Conservation (phyloP, 2,329 filamentous ascomycete species). For the Hypomyces rosellus region DNA sequence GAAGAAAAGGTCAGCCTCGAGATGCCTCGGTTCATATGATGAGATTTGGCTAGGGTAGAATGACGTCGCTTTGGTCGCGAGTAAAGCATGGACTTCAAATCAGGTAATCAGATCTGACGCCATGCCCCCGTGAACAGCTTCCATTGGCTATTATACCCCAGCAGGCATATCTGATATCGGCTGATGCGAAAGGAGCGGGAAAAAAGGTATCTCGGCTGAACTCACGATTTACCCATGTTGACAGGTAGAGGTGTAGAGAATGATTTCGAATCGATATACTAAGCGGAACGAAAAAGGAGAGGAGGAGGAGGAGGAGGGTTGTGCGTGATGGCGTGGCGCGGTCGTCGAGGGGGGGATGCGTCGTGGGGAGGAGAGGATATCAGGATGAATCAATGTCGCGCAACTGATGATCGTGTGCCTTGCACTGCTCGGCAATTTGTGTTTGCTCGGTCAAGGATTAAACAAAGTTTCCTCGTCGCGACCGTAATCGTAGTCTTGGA, state of each 20-base stretch:
- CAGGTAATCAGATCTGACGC: neutral
- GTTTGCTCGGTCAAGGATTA: neutral
- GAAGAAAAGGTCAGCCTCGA: neutral
- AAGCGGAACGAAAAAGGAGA: neutral
- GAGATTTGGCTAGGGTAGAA: neutral
- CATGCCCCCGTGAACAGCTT: neutral
- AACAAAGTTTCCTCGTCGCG: too few species aligned
- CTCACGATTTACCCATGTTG: slow-evolving; percentile 13
- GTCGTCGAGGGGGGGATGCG: neutral
- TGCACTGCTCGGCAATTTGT: neutral
- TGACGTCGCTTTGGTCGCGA: neutral
- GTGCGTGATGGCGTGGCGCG: neutral
- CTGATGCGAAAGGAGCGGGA: neutral
- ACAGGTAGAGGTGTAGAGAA: too few species aligned
- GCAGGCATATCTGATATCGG: neutral
- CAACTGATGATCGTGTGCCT: neutral
- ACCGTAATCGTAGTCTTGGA: too few species aligned
- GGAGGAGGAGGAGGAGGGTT: neutral
- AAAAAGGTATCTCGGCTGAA: neutral
- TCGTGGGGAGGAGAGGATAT: neutral
- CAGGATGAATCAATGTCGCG: neutral
- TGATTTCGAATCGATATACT: too few species aligned
- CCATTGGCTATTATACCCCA: neutral
- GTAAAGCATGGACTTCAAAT: neutral
- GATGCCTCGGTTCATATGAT: neutral